Evolutionary conservation across 2,329 filamentous ascomycete genomes (phyloP), one percentile per base, ranked within the genome.

Genomic region (Reticulascus tulasneorum): DNA sequence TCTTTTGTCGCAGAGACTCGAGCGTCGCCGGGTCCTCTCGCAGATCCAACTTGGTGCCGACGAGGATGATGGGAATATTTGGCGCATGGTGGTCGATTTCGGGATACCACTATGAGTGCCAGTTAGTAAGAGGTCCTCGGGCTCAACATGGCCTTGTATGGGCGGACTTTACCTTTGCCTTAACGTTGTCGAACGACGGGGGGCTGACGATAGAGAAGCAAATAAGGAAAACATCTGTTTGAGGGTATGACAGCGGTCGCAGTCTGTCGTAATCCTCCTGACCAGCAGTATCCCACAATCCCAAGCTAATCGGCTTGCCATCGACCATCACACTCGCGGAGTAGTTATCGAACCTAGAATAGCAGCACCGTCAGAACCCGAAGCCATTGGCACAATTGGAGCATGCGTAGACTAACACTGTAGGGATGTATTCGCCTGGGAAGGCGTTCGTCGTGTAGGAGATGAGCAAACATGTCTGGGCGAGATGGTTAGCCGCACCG

Each of bases 391-490:
- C n/a, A n/a, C n/a, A n/a, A n/a, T n/a, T n/a, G 11, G 21, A 19
- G 23, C 25, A 25, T 16, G 6, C 19, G 7, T 18, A 23, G 29
- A 74, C 84, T 65, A 70, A 93, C 86, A 98, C 93, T 54, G 93
- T 98, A 50, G 93, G 93, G 54, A 98, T 97, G 68, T 98, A 98
- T 75, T 98, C 93, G 65, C 93, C 93, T n/a, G 93, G 93, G 64
- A 98, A 98, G 49, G 93, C 93, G 72, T 97, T 98, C 47, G 93
- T 98, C 47, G 93, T 97, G 72, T 98, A 98, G 35, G 91, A 97
- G 63, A 98, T 98, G 55, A 98, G 82, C 42, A 98, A 82, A 74
- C 93, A 98, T 75, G 93, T 98, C 91, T 96, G 44, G 25, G 33
- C 51, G 18, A 36, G 17, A 25, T 29, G 24, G 27, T 38, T 23